These are phyloP conservation scores for Phylloporus gajari DNA, from an alignment of 1,284 basidiomycete species.

Conservation along the genomic window DNA sequence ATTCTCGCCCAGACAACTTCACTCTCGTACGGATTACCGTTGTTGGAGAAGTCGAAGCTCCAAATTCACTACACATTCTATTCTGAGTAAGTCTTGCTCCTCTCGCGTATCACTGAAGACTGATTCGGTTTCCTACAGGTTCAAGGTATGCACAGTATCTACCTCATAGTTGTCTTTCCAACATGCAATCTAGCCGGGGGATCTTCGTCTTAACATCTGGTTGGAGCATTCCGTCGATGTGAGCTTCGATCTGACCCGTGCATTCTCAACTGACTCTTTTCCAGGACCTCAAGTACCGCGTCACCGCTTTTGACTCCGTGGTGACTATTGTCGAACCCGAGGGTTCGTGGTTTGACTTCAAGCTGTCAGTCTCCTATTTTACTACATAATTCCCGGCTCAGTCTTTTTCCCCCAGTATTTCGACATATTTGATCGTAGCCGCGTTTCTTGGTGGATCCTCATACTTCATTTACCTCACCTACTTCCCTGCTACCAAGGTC, in stretches of 20 bases:
- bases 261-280: slow-evolving; percentile 9
- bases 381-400: slow-evolving; percentile 12
- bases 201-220: slow-evolving; percentile 83
- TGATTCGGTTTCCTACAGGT: slow-evolving; percentile 53
- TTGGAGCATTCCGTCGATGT: slow-evolving; percentile 77
- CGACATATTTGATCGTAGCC: slow-evolving; percentile 81
- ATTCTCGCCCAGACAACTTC: slow-evolving; percentile 65
- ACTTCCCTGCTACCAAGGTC: slow-evolving; percentile 65
- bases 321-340: slow-evolving; percentile 87
- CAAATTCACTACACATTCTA: slow-evolving; percentile 81
- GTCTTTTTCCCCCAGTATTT: slow-evolving; percentile 62
- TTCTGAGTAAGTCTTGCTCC: slow-evolving; percentile 76
- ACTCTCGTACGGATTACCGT: slow-evolving; percentile 66
- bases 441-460: slow-evolving; percentile 70
- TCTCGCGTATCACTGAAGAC: slow-evolving; percentile 13
- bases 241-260: slow-evolving; percentile 37
- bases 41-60: slow-evolving; percentile 73
- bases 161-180: slow-evolving; percentile 1
- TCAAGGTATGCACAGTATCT: slow-evolving; percentile 60
- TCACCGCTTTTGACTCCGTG: slow-evolving; percentile 82
- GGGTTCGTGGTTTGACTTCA: slow-evolving; percentile 81
- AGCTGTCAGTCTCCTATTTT: slow-evolving; percentile 65
- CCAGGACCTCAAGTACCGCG: slow-evolving; percentile 67
- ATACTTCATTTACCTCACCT: slow-evolving; percentile 76
- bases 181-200: slow-evolving; percentile 67